phyloP scores from a whole-genome alignment of 768 basidiomycete species.

The Hygrocybe coccinea region DNA sequence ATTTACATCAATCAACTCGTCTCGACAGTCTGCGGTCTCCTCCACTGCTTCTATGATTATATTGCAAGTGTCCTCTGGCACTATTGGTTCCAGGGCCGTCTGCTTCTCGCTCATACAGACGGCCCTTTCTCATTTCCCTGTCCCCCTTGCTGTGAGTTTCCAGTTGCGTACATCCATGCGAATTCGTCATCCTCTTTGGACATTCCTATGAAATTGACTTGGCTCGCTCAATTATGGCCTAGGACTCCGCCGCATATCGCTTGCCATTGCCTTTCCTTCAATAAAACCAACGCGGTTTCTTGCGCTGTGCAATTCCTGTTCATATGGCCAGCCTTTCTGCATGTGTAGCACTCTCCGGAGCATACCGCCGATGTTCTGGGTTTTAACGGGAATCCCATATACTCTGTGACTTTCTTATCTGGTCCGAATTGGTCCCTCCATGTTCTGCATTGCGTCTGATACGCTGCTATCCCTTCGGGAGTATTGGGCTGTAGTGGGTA shows the following conservation, averaged over 20 bases:
- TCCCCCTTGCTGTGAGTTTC: background rate
- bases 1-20: background rate
- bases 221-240: background rate
- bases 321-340: too few relatives aligned
- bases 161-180: background rate
- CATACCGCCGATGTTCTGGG: background rate
- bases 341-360: background rate
- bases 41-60: background rate
- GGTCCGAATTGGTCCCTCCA: background rate
- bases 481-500: background rate
- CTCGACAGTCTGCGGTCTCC: background rate
- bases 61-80: constrained; percentile 14
- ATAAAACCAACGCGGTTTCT: background rate
- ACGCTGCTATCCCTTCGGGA: background rate
- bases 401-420: background rate
- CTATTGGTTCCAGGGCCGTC: too few relatives aligned
- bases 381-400: background rate
- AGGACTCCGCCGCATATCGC: background rate
- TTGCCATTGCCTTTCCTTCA: background rate
- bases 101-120: constrained; percentile 14
- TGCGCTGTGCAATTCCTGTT: background rate
- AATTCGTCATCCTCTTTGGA: background rate
- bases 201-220: background rate
- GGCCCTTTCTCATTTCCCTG: constrained; percentile 23
- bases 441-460: background rate